These are phyloP conservation scores for Penicillium vulpinum DNA, from an alignment of 2,329 filamentous ascomycete species.

Conservation along the genomic window DNA sequence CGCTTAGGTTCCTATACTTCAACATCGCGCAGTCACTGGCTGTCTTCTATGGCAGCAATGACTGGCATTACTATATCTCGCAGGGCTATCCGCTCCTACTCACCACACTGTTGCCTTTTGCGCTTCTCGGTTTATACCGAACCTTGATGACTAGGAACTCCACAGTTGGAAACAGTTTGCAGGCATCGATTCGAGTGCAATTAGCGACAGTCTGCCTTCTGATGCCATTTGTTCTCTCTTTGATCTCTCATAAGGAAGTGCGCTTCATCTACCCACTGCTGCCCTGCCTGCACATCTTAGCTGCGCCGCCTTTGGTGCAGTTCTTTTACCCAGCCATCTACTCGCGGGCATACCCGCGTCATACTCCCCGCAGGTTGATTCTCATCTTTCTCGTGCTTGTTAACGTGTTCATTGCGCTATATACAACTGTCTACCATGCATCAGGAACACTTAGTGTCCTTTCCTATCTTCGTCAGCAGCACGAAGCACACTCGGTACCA, in stretches of 20 bases:
- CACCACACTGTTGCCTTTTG: slow-evolving; percentile 79
- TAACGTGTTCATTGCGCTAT: slow-evolving; percentile 72
- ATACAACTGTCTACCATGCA: slow-evolving; percentile 76
- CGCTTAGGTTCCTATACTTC: slow-evolving; percentile 83
- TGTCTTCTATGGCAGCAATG: slow-evolving; percentile 87
- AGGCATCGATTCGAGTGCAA: slow-evolving; percentile 49
- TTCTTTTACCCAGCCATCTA: slow-evolving; percentile 60
- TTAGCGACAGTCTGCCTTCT: slow-evolving; percentile 61
- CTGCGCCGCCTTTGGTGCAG: slow-evolving; percentile 64
- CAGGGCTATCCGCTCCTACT: slow-evolving; percentile 87
- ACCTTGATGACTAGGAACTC: slow-evolving; percentile 42
- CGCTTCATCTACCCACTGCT: slow-evolving; percentile 94
- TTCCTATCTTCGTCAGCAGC: slow-evolving; percentile 71
- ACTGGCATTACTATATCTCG: slow-evolving; percentile 88
- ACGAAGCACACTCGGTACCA: slow-evolving; percentile 56
- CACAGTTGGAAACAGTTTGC: slow-evolving; percentile 31
- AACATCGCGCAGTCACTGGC: slow-evolving; percentile 86
- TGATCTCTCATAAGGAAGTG: slow-evolving; percentile 93
- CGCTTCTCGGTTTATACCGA: slow-evolving; percentile 63
- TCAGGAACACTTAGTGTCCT: slow-evolving; percentile 75
- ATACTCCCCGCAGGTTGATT: slow-evolving; percentile 53
- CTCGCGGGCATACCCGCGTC: slow-evolving; percentile 30
- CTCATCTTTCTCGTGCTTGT: slow-evolving; percentile 60
- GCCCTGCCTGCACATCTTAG: slow-evolving; percentile 78
- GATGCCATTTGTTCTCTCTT: slow-evolving; percentile 65